Evolutionary conservation across 306 rosid genomes (phyloP).

Genomic region (Chamaecrista fasciculata): DNA sequence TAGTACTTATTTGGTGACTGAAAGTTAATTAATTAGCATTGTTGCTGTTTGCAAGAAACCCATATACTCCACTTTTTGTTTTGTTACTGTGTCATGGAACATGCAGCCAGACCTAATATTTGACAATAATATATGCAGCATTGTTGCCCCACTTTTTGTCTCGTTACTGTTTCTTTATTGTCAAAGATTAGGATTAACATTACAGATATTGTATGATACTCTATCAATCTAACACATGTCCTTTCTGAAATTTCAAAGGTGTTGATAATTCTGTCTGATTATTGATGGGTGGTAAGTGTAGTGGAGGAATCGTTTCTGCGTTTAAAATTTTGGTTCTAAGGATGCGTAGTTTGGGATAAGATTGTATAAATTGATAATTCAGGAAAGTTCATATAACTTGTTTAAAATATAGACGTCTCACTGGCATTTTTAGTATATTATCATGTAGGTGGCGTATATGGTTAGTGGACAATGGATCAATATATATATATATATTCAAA

Average conservation of each 20-base stretch:
- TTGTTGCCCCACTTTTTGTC: no score
- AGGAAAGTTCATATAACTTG: neutral
- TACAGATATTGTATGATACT: no score
- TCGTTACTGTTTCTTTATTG: no score
- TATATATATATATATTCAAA: neutral
- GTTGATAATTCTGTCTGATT: neutral
- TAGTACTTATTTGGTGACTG: conserved; percentile 15
- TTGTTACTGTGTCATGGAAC: conserved; percentile 7
- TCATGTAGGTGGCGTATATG: neutral
- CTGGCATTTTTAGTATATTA: neutral
- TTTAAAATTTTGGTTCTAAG: conserved; percentile 7
- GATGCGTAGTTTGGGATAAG: neutral
- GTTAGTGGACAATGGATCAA: neutral
- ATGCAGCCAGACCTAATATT: neutral
- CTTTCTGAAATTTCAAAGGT: neutral
- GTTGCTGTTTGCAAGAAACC: neutral
- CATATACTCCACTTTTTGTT: neutral
- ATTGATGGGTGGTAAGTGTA: conserved; percentile 17
- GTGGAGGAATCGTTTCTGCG: neutral
- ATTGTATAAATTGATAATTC: conserved; percentile 9
- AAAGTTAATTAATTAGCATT: neutral
- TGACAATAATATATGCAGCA: no score
- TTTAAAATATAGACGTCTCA: neutral
- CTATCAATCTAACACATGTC: no score
- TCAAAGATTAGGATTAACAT: no score